Conservation (phyloP, 306 rosid genomes). For the Hippophae tibetana region DNA sequence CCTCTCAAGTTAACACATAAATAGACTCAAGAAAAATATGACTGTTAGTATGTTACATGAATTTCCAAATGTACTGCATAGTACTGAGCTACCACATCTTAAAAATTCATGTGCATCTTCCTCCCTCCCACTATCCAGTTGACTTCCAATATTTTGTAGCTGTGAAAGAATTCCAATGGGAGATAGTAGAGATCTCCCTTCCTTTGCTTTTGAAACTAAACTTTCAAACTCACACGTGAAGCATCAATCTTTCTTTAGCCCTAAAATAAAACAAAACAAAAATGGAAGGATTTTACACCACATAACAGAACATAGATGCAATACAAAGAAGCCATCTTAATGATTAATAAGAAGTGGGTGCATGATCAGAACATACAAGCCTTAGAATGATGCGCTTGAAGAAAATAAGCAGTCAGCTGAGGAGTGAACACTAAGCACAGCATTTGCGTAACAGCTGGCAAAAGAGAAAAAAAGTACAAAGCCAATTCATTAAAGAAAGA, state of each 20-base stretch:
- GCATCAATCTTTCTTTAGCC: conserved; percentile 66
- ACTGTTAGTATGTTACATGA: no score
- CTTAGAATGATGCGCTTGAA: conserved; percentile 80
- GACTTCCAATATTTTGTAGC: conserved; percentile 65
- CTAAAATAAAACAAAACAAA: conserved; percentile 24
- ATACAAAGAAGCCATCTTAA: conserved; percentile 7
- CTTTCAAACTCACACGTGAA: conserved; percentile 83
- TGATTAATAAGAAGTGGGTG: not conserved
- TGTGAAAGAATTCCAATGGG: conserved; percentile 70
- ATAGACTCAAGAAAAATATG: not conserved
- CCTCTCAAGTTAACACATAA: conserved; percentile 29
- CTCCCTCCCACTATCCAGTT: conserved; percentile 82
- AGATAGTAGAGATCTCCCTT: conserved; percentile 57
- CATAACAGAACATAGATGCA: conserved; percentile 8
- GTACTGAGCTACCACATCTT: conserved; percentile 36
- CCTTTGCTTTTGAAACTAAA: conserved; percentile 60
- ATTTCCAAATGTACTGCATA: conserved; percentile 10
- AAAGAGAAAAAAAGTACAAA: not conserved
- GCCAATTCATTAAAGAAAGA: no score
- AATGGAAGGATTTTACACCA: conserved; percentile 12
- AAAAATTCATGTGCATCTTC: conserved; percentile 97
- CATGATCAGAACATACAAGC: conserved; percentile 46
- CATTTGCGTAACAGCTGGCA: conserved; percentile 96
- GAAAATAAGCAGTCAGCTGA: conserved; percentile 82
- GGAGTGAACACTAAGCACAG: conserved; percentile 81